A percentile compares a stretch with the other conserved stretches of the same genome.
phyloP scores from a whole-genome alignment of 2,329 filamentous ascomycete genomes.

The Trichoderma breve region DNA sequence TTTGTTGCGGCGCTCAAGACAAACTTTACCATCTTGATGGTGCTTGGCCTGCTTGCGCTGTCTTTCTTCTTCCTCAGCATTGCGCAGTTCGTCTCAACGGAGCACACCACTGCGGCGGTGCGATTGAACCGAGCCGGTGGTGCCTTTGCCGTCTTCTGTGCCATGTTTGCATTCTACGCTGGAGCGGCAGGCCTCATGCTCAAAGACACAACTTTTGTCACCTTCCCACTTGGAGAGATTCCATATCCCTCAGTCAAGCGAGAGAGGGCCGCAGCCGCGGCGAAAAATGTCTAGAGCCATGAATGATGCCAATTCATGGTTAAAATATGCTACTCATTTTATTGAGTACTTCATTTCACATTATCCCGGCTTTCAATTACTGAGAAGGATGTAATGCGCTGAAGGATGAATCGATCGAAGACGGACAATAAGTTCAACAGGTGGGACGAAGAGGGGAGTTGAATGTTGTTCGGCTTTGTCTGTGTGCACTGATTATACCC shows the following conservation, averaged over 20 bases:
- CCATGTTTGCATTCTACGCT: conserved; percentile 40
- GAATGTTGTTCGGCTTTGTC: not conserved
- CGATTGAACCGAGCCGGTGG: conserved; percentile 44
- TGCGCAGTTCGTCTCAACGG: conserved; percentile 49
- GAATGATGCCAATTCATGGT: not conserved
- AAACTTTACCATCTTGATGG: conserved; percentile 55
- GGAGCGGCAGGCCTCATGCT: conserved; percentile 42
- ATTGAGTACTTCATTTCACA: not conserved
- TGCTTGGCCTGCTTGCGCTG: conserved; percentile 58
- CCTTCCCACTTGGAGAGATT: conserved; percentile 41
- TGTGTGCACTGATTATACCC: conserved; percentile 2
- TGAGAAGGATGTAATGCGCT: not conserved
- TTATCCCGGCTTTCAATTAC: not conserved
- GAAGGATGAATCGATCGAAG: not conserved
- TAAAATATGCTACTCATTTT: not conserved
- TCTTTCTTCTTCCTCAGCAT: conserved; percentile 60
- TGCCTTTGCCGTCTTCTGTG: conserved; percentile 38
- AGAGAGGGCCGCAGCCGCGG: not conserved
- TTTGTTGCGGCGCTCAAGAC: conserved; percentile 56
- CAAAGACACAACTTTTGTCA: conserved; percentile 41
- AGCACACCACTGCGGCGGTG: conserved; percentile 39
- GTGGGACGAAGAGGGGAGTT: not conserved
- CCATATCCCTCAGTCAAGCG: conserved; percentile 2
- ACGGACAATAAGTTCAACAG: not conserved
- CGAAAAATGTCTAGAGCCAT: not conserved